A percentile compares a stretch with the other conserved stretches of the same genome.
phyloP scores from a whole-genome alignment of 2,329 filamentous ascomycete genomes.

The Colletotrichum noveboracense region DNA sequence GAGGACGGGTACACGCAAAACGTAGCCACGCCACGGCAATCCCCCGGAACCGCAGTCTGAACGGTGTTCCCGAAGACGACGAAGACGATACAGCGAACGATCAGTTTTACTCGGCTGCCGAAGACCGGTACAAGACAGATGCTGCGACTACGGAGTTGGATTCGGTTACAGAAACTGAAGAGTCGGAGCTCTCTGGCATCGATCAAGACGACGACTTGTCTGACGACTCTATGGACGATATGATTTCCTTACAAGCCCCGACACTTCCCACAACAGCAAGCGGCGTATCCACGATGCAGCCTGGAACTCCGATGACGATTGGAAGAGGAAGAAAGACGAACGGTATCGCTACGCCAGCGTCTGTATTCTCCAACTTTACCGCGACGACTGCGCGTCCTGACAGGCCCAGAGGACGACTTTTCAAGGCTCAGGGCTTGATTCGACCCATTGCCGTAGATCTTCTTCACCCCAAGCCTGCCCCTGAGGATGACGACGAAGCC shows the following conservation, averaged over 20 bases:
- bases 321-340: conserved; percentile 70
- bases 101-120: conserved; percentile 90
- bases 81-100: conserved; percentile 91
- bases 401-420: conserved; percentile 76
- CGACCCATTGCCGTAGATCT: conserved; percentile 75
- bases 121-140: conserved; percentile 72
- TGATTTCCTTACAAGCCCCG: conserved; percentile 87
- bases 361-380: conserved; percentile 88
- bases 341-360: conserved; percentile 82
- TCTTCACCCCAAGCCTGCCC: conserved; percentile 80
- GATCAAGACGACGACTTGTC: conserved; percentile 80
- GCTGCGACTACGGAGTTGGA: conserved; percentile 64
- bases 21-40: conserved; percentile 51
- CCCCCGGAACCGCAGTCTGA: conserved; percentile 56
- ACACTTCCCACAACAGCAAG: conserved; percentile 80
- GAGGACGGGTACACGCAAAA: conserved; percentile 64
- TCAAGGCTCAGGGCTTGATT: conserved; percentile 82
- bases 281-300: conserved; percentile 78
- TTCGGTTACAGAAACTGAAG: conserved; percentile 64
- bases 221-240: conserved; percentile 90
- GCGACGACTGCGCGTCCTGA: conserved; percentile 80
- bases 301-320: conserved; percentile 79
- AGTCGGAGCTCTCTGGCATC: conserved; percentile 63
- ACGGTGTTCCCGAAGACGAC: conserved; percentile 66
- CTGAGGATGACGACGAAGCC: conserved; percentile 84